These are phyloP conservation scores for Euphrasia confusa DNA, from an alignment of 257 asterid genomes.

Conservation along the genomic window DNA sequence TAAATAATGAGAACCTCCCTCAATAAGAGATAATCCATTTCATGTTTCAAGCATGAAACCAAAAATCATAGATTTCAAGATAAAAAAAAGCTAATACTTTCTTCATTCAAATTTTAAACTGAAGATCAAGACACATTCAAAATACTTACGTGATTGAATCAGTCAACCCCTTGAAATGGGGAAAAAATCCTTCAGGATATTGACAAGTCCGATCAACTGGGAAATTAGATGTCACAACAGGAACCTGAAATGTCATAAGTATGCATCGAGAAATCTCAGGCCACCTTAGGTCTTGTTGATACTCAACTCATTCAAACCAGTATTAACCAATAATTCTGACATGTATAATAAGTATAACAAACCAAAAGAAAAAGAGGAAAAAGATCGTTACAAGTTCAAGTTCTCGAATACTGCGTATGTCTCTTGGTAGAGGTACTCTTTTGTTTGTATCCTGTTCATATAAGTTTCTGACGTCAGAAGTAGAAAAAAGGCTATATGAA, in stretches of 20 bases:
- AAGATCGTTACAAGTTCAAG: slow-evolving; percentile 77
- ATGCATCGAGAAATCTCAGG: slow-evolving; percentile 26
- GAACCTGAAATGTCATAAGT: slow-evolving; percentile 61
- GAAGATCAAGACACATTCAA: slow-evolving; percentile 12
- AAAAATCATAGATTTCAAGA: neutral
- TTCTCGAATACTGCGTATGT: slow-evolving; percentile 74
- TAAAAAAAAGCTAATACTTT: neutral
- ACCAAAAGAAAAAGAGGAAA: slow-evolving; percentile 23
- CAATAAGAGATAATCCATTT: slow-evolving; percentile 21
- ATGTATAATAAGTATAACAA: slow-evolving; percentile 10
- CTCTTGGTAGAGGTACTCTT: slow-evolving; percentile 81
- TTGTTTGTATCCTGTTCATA: slow-evolving; percentile 80
- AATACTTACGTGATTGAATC: slow-evolving; percentile 86
- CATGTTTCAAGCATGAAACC: slow-evolving; percentile 15
- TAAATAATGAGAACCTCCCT: slow-evolving; percentile 23
- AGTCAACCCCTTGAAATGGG: slow-evolving; percentile 83
- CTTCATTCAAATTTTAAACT: slow-evolving; percentile 8
- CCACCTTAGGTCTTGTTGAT: slow-evolving; percentile 12
- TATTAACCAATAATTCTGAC: neutral
- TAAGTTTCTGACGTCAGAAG: slow-evolving; percentile 16
- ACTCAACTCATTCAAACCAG: slow-evolving; percentile 16
- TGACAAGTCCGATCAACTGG: slow-evolving; percentile 87
- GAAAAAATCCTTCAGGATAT: slow-evolving; percentile 79
- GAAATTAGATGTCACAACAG: slow-evolving; percentile 82
- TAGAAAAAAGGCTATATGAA: slow-evolving; percentile 15